A percentile compares a stretch with the other conserved stretches of the same genome.
These are phyloP conservation scores for Athelia psychrophila DNA, from an alignment of 1,284 basidiomycete genomes.

Conservation along the genomic window DNA sequence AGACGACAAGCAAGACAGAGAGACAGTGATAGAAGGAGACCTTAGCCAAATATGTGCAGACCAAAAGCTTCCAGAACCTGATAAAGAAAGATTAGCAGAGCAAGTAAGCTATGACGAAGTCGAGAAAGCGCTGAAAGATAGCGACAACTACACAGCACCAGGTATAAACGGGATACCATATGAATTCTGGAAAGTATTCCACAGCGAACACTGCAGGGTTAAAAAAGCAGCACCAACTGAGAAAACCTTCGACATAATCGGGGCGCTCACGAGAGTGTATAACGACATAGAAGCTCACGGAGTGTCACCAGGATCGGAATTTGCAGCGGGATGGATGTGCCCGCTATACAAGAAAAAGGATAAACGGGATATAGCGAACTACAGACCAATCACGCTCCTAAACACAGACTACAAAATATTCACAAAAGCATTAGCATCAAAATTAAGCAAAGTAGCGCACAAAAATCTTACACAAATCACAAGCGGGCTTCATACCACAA, in stretches of 20 bases:
- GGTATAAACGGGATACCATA: background rate
- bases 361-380: slow-evolving; percentile 24
- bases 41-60: background rate
- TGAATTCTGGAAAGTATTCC: slow-evolving; percentile 15
- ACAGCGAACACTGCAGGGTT: slow-evolving; percentile 15
- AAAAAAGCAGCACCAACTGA: background rate
- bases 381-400: slow-evolving; percentile 26
- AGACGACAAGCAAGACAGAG: background rate
- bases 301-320: slow-evolving; percentile 9
- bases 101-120: slow-evolving; percentile 13
- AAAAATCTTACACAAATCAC: background rate
- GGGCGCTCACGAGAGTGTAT: slow-evolving; percentile 13
- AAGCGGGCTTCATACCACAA: background rate
- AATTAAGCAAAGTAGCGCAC: background rate
- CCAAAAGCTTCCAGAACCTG: slow-evolving; percentile 5
- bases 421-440: slow-evolving; percentile 18
- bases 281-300: slow-evolving; percentile 28
- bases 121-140: slow-evolving; percentile 10
- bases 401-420: slow-evolving; percentile 32
- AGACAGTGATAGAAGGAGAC: background rate
- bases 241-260: slow-evolving; percentile 10
- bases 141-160: background rate
- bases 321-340: slow-evolving; percentile 31
- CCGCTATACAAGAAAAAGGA: slow-evolving; percentile 31
- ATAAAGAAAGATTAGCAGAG: slow-evolving; percentile 3